phyloP scores from a whole-genome alignment of 208 protist species.

The Leishmania turanica region DNA sequence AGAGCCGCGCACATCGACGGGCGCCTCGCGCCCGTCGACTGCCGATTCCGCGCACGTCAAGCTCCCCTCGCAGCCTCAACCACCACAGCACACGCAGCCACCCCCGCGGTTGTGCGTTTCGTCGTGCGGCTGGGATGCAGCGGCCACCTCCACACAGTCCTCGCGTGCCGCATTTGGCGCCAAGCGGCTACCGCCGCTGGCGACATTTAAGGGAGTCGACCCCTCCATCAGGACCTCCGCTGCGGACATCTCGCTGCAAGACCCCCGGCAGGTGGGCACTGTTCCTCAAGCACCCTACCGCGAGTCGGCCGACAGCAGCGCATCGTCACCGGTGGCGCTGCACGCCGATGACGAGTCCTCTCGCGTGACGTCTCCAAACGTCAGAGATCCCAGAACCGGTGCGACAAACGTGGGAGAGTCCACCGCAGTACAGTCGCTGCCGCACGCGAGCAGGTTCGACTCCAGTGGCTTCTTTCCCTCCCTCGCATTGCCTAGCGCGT shows the following conservation, averaged over 20 bases:
- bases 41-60: background rate
- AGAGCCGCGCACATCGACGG: background rate
- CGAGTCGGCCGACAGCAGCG: background rate
- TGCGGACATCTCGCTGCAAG: background rate
- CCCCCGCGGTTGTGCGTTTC: background rate
- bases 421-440: background rate
- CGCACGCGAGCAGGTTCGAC: background rate
- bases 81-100: background rate
- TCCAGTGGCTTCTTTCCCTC: background rate
- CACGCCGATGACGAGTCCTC: background rate
- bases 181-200: background rate
- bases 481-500: background rate
- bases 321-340: background rate
- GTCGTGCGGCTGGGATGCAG: background rate
- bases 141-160: background rate
- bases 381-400: background rate
- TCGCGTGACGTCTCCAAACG: background rate
- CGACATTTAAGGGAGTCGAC: conserved; percentile 5
- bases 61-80: background rate
- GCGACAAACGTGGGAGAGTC: background rate
- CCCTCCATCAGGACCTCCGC: background rate
- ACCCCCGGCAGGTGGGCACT: background rate
- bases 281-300: background rate
- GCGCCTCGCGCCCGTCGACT: background rate
- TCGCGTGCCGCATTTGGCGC: background rate